Percentiles rank a stretch among this genome's conserved stretches.
Conservation (phyloP, 805 yeast species). For the Candida morakotiae region DNA sequence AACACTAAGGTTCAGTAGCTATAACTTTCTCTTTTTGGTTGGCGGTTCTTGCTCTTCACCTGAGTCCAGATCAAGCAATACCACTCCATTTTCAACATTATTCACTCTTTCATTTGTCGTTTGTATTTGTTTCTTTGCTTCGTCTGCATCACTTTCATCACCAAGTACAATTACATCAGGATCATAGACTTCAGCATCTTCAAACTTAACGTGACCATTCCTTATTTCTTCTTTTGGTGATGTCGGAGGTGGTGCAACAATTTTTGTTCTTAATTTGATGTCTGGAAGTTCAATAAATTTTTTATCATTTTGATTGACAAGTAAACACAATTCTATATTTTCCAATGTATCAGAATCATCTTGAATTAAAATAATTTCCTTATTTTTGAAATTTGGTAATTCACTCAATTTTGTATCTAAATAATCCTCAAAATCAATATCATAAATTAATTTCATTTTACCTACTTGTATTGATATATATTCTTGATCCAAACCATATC, state of each 20-base stretch:
- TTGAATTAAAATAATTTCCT: slow-evolving; percentile 63
- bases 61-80: background rate
- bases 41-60: slow-evolving; percentile 10
- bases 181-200: slow-evolving; percentile 7
- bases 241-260: background rate
- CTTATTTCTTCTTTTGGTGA: background rate
- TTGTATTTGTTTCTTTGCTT: background rate
- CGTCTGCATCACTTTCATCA: slow-evolving; percentile 1
- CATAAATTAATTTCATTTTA: slow-evolving; percentile 63
- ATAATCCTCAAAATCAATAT: slow-evolving; percentile 86
- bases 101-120: slow-evolving; percentile 8
- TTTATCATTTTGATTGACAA: slow-evolving; percentile 11
- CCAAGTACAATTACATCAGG: background rate
- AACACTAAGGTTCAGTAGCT: background rate
- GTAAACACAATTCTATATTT: slow-evolving; percentile 59
- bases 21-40: slow-evolving; percentile 7
- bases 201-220: slow-evolving; percentile 9
- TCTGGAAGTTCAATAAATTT: slow-evolving; percentile 11
- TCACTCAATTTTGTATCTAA: slow-evolving; percentile 42
- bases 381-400: slow-evolving; percentile 50
- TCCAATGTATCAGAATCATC: slow-evolving; percentile 75
- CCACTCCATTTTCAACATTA: slow-evolving; percentile 9
- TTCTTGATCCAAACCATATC: slow-evolving; percentile 47
- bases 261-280: slow-evolving; percentile 14
- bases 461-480: slow-evolving; percentile 61